Conservation (phyloP, 2,329 filamentous ascomycete species). For the Apiospora marii region DNA sequence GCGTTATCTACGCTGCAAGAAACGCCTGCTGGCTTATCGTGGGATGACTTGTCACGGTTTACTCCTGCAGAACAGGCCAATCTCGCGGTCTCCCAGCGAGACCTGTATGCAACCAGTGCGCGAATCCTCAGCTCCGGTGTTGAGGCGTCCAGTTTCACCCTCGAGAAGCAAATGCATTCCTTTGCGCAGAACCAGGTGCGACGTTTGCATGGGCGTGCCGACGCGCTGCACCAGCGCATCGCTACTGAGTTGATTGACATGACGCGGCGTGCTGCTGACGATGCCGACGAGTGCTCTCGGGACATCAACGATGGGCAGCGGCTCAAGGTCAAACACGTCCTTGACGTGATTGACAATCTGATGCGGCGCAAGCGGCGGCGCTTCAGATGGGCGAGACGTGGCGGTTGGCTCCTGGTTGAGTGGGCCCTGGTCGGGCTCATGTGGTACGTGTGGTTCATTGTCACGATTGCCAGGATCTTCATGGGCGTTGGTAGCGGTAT, state of each 20-base stretch:
- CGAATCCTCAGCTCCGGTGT: constrained; percentile 58
- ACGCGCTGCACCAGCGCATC: constrained; percentile 54
- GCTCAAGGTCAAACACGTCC: constrained; percentile 80
- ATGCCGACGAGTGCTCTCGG: constrained; percentile 79
- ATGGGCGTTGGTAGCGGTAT: constrained; percentile 68
- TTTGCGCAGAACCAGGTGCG: constrained; percentile 67
- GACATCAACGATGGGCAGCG: constrained; percentile 81
- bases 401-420: constrained; percentile 84
- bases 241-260: constrained; percentile 63
- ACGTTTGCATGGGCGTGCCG: constrained; percentile 57
- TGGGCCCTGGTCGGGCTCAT: constrained; percentile 88
- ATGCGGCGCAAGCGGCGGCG: constrained; percentile 71
- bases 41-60: constrained; percentile 54
- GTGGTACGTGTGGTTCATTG: constrained; percentile 94
- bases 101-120: constrained; percentile 60
- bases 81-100: constrained; percentile 49
- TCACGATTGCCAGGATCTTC: constrained; percentile 75
- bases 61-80: constrained; percentile 41
- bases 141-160: constrained; percentile 57
- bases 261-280: constrained; percentile 74
- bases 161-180: constrained; percentile 65
- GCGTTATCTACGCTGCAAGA: constrained; percentile 44
- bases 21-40: constrained; percentile 41
- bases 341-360: constrained; percentile 81
- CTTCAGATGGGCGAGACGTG: constrained; percentile 77